Evolutionary conservation across 768 basidiomycete species (phyloP), one percentile per base, ranked within the genome.

Genomic region (Calvatia gigantea): DNA sequence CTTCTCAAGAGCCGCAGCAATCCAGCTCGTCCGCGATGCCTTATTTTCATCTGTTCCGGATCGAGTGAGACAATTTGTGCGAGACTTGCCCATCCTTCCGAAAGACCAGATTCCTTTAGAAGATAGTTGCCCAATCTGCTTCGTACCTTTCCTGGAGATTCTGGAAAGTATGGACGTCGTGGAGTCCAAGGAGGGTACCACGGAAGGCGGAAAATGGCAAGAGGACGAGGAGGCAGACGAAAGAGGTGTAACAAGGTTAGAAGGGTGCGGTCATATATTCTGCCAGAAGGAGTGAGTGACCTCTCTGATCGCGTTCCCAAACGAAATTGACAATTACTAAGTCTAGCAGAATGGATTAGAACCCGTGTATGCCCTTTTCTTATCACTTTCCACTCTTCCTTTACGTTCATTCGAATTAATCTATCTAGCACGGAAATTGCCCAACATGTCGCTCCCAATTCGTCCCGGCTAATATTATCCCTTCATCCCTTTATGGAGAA

Each of bases 121-220:
- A 23, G 85, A 87, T 51, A 70, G 73, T 21, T 89, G 87, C 62
- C 82, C 85, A 1, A 87, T 89, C 59, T 89, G 86, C 66, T 74
- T 85, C 41, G 67, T 75, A 17, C 65, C 81, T 1, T 86, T 87
- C 56, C 68, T 72, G 12, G 51, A 69, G 1, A 68, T 85, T 23
- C 65, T 83, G 41, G 63, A 68, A n/a, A 70, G 71, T 45, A 60
- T 61, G 19, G 66, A 62, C n/a, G n/a, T n/a, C n/a, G n/a, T n/a
- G n/a, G n/a, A n/a, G n/a, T n/a, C n/a, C n/a, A n/a, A n/a, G n/a
- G n/a, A n/a, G n/a, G 49, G 14, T 21, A 51, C 51, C 42, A 39
- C 54, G 28, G 33, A 35, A 25, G 46, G 39, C 19, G 41, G 21
- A 3, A 59, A 47, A 14, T 46, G 41, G 11, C 9, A 47, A 23